Conservation (phyloP, 257 asterid species). For the Nicotiana knightiana region DNA sequence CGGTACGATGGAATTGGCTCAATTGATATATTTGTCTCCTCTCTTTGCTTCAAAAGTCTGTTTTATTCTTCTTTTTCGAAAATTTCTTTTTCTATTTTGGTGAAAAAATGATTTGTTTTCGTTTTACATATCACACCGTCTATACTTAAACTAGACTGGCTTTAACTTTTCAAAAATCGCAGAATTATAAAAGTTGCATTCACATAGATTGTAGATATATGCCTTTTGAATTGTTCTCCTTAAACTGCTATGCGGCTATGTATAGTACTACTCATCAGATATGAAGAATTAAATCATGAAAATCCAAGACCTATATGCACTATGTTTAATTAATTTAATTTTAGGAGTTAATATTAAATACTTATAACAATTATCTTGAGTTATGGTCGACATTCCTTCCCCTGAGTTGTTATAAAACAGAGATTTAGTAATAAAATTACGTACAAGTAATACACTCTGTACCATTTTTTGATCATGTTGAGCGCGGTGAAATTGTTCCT, state of each 20-base stretch:
- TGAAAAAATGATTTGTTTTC: too few species aligned
- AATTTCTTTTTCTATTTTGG: too few species aligned
- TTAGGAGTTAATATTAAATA: background rate
- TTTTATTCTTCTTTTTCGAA: too few species aligned
- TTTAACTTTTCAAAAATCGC: background rate
- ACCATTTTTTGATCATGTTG: background rate
- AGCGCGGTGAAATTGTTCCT: background rate
- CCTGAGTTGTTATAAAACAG: background rate
- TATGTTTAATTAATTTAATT: background rate
- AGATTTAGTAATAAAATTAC: background rate
- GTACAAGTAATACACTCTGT: background rate
- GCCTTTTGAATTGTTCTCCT: background rate
- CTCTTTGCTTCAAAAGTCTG: too few species aligned
- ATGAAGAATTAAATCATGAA: too few species aligned
- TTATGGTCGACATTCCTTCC: background rate
- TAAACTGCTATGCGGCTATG: background rate
- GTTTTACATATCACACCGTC: too few species aligned
- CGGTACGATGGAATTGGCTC: too few species aligned
- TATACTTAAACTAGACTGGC: background rate
- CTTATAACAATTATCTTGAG: background rate
- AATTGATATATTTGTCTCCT: too few species aligned
- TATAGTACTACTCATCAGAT: too few species aligned
- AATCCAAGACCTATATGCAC: background rate
- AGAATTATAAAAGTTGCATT: background rate
- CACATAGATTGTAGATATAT: background rate